Evolutionary conservation across 768 basidiomycete species (phyloP).

Genomic region (Candolleomyces eurysporus): DNA sequence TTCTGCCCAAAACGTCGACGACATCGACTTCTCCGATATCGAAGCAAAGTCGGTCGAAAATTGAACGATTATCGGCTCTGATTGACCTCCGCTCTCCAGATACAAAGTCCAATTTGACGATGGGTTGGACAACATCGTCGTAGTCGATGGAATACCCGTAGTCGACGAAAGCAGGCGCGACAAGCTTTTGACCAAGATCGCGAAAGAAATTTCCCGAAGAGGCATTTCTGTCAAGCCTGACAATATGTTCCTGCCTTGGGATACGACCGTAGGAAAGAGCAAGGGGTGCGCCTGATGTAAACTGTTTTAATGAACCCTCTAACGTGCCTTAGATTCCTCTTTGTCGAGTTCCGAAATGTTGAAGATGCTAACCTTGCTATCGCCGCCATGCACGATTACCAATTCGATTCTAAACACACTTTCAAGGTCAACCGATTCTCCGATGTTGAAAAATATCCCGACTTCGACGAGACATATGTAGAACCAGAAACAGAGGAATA

Average conservation of each 20-base stretch:
- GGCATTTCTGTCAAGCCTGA: constrained; percentile 75
- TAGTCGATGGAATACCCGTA: constrained; percentile 89
- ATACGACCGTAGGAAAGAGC: constrained; percentile 76
- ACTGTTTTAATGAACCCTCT: background rate
- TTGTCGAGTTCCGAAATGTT: constrained; percentile 71
- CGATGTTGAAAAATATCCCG: constrained; percentile 82
- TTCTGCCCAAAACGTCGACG: constrained; percentile 48
- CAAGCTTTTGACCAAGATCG: constrained; percentile 74
- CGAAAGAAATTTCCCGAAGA: constrained; percentile 81
- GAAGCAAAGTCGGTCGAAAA: constrained; percentile 66
- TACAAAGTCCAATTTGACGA: constrained; percentile 84
- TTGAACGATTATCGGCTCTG: background rate
- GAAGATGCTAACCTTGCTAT: constrained; percentile 73
- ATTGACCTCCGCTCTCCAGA: constrained; percentile 38
- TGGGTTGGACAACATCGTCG: constrained; percentile 86
- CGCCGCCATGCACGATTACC: constrained; percentile 66
- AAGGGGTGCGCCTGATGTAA: constrained; percentile 67
- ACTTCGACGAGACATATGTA: constrained; percentile 73
- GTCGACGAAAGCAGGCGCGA: constrained; percentile 86
- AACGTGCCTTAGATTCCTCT: constrained; percentile 60
- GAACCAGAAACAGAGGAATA: constrained; percentile 78
- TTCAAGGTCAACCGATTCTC: constrained; percentile 86
- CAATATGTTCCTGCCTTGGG: constrained; percentile 87
- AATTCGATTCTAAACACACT: constrained; percentile 84
- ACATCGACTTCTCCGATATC: constrained; percentile 86